Conservation (phyloP, 129 eudicot genomes). For the Flaveria bidentis region DNA sequence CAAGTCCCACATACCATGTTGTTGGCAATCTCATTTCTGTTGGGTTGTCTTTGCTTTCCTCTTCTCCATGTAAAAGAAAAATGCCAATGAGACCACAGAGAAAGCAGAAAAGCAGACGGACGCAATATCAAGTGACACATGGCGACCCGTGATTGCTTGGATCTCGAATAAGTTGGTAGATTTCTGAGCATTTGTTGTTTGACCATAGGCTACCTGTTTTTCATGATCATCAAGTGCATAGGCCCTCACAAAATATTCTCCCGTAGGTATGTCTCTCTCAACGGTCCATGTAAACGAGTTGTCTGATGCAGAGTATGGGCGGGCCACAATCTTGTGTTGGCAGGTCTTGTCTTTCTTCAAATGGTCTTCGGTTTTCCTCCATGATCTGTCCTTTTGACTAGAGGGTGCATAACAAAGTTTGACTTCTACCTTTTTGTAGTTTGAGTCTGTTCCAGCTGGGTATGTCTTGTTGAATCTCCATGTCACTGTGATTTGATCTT, state of each 20-base stretch:
- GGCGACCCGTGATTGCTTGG: conserved; percentile 61
- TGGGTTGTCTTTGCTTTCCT: conserved; percentile 48
- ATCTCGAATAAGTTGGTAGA: conserved; percentile 39
- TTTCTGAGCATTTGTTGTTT: conserved; percentile 41
- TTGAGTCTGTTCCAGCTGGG: conserved; percentile 42
- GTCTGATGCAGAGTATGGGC: conserved; percentile 46
- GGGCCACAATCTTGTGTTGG: conserved; percentile 42
- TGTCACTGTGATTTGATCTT: conserved; percentile 47
- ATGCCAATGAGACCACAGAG: conserved; percentile 57
- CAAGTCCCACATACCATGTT: conserved; percentile 5
- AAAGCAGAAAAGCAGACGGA: conserved; percentile 60
- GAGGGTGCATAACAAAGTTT: conserved; percentile 65
- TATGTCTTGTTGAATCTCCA: conserved; percentile 51
- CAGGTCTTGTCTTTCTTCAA: conserved; percentile 69
- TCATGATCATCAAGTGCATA: conserved; percentile 39
- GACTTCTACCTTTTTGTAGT: conserved; percentile 51
- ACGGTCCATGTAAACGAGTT: conserved; percentile 48
- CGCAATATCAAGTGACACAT: conserved; percentile 54
- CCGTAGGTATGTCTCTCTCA: conserved; percentile 48
- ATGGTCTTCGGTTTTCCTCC: conserved; percentile 59
- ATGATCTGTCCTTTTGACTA: conserved; percentile 66
- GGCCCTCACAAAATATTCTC: conserved; percentile 60
- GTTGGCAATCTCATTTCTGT: conserved; percentile 36
- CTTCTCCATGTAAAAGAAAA: conserved; percentile 80
- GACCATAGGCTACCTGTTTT: conserved; percentile 51